These are phyloP conservation scores for Fusarium gaditjirri DNA, from an alignment of 2,329 filamentous ascomycete species.

Conservation along the genomic window DNA sequence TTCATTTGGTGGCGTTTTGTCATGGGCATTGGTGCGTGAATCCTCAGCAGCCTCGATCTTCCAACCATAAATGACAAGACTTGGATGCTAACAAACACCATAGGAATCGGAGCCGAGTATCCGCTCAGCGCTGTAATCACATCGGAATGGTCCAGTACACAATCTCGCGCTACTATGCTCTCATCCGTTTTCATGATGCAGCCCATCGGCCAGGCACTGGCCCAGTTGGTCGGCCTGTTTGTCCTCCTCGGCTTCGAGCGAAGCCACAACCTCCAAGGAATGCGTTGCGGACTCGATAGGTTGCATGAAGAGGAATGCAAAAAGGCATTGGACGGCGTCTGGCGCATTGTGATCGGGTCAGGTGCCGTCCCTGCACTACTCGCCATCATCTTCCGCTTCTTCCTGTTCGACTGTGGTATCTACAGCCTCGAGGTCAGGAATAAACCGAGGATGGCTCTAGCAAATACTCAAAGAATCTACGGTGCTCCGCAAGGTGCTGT, in stretches of 20 bases:
- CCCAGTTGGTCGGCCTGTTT: conserved; percentile 69
- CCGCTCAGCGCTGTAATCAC: conserved; percentile 75
- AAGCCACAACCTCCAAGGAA: conserved; percentile 54
- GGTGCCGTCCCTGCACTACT: conserved; percentile 72
- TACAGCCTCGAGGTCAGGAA: conserved; percentile 74
- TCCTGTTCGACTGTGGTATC: conserved; percentile 72
- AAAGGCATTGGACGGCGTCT: conserved; percentile 66
- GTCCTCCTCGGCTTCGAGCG: conserved; percentile 60
- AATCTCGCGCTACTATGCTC: conserved; percentile 74
- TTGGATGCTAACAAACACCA: conserved; percentile 11
- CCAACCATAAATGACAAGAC: background rate
- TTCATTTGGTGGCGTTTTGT: conserved; percentile 66
- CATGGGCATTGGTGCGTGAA: conserved; percentile 60
- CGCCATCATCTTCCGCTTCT: conserved; percentile 73
- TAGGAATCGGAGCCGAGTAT: conserved; percentile 75
- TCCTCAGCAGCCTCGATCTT: background rate
- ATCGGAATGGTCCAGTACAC: conserved; percentile 71
- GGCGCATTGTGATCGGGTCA: conserved; percentile 74
- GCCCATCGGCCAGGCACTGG: conserved; percentile 72
- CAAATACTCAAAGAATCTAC: conserved; percentile 69
- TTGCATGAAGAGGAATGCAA: conserved; percentile 58
- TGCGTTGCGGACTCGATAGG: conserved; percentile 60
- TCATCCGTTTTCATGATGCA: conserved; percentile 77
- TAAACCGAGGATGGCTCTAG: conserved; percentile 67
- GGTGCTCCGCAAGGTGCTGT: conserved; percentile 50